Evolutionary conservation across 345 rosid species (phyloP).

Genomic region (Noccaea caerulescens): DNA sequence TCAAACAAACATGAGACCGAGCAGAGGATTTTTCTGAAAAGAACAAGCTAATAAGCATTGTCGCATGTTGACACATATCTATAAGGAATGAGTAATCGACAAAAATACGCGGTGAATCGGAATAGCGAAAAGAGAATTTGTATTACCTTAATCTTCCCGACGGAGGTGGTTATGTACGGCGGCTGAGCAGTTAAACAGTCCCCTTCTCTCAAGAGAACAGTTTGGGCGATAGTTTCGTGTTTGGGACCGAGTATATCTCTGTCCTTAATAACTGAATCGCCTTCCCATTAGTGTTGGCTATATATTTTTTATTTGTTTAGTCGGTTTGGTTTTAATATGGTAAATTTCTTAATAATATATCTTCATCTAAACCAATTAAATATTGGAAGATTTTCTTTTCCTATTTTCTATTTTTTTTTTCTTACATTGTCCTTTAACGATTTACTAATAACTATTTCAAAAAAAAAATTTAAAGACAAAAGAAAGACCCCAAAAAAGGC

Average conservation of each 20-base stretch:
- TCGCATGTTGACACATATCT: not conserved
- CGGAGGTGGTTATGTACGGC: conserved; percentile 15
- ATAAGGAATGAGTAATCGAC: not conserved
- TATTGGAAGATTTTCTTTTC: not conserved
- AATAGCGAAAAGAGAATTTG: not conserved
- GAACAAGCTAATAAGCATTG: not conserved
- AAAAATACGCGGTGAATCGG: not conserved
- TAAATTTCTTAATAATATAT: not conserved
- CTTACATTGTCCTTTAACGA: not conserved
- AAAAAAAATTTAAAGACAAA: too few relatives aligned
- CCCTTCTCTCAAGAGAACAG: conserved; percentile 7
- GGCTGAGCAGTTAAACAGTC: conserved; percentile 25
- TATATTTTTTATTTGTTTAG: too few relatives aligned
- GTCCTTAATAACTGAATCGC: not conserved
- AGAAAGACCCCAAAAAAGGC: not conserved
- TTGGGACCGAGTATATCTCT: conserved; percentile 19
- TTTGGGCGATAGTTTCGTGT: conserved; percentile 27
- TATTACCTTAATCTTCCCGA: conserved; percentile 29
- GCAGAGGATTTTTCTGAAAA: not conserved
- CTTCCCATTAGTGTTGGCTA: too few relatives aligned
- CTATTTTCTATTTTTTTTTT: not conserved
- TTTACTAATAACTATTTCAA: not conserved
- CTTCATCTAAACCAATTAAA: not conserved
- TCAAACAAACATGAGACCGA: too few relatives aligned
- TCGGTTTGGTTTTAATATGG: too few relatives aligned